A percentile compares a stretch with the other conserved stretches of the same genome.
phyloP scores from a whole-genome alignment of 768 basidiomycete genomes.

The Termitomyces sp. region DNA sequence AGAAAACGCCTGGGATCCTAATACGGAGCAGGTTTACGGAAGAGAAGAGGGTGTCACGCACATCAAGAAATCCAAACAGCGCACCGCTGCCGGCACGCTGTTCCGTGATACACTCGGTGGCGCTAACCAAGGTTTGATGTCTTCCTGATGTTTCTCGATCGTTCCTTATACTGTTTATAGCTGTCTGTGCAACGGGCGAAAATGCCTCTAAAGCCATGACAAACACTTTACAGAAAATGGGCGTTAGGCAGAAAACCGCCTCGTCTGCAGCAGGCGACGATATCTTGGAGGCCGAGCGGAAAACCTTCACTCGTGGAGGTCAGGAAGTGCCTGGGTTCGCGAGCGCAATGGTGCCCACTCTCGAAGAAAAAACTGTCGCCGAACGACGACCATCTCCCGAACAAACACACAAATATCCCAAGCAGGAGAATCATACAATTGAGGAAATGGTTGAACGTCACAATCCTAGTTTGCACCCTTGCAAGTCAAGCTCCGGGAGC shows the following conservation, averaged over 20 bases:
- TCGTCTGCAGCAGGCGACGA: constrained; percentile 40
- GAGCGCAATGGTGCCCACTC: constrained; percentile 58
- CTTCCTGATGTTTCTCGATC: neutral
- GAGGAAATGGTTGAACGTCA: constrained; percentile 6
- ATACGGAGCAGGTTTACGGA: constrained; percentile 57
- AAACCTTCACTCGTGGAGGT: constrained; percentile 49
- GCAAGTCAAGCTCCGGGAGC: neutral
- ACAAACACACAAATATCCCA: constrained; percentile 14
- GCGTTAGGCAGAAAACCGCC: constrained; percentile 35
- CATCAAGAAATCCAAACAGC: constrained; percentile 33
- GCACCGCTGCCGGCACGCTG: constrained; percentile 28
- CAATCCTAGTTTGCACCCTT: neutral
- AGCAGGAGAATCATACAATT: neutral
- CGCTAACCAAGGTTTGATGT: constrained; percentile 46
- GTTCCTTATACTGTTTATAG: constrained; percentile 24
- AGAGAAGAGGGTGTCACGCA: constrained; percentile 39
- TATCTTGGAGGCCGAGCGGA: constrained; percentile 45
- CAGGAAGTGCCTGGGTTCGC: constrained; percentile 53
- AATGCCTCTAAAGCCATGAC: constrained; percentile 29
- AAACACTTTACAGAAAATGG: constrained; percentile 38
- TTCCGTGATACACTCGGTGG: constrained; percentile 34
- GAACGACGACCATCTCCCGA: constrained; percentile 42
- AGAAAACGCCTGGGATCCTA: constrained; percentile 71
- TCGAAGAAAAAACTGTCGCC: constrained; percentile 62
- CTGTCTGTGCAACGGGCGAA: constrained; percentile 35